Evolutionary conservation across 305 asterid genomes (phyloP).

Genomic region (Salvia sclarea): DNA sequence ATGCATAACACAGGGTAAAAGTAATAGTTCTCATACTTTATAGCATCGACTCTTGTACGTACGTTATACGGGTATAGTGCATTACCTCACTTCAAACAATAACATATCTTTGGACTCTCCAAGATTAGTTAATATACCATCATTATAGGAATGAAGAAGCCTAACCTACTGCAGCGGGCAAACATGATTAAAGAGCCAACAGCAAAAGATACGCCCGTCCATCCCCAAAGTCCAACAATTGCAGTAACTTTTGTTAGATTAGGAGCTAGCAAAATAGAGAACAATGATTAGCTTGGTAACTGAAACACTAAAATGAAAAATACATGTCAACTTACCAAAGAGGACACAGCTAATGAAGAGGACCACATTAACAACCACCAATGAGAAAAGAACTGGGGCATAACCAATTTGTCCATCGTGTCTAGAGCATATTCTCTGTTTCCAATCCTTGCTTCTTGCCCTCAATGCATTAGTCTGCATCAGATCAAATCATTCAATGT

Average conservation of each 20-base stretch:
- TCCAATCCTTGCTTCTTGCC: slow-evolving; percentile 57
- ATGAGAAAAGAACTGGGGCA: slow-evolving; percentile 80
- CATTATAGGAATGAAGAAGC: slow-evolving; percentile 26
- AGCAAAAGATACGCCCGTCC: slow-evolving; percentile 76
- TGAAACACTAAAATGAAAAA: slow-evolving; percentile 17
- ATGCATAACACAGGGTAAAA: slow-evolving; percentile 7
- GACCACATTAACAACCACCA: slow-evolving; percentile 56
- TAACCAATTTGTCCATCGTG: slow-evolving; percentile 65
- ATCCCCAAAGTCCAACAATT: slow-evolving; percentile 90
- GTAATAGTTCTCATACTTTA: background rate
- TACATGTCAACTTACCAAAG: slow-evolving; percentile 56
- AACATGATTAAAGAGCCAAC: slow-evolving; percentile 77
- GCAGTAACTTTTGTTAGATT: slow-evolving; percentile 85
- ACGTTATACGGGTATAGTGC: background rate
- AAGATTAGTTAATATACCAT: slow-evolving; percentile 17
- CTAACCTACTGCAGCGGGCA: slow-evolving; percentile 80
- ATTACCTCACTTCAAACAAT: slow-evolving; percentile 14
- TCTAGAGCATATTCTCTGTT: slow-evolving; percentile 49
- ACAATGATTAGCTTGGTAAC: slow-evolving; percentile 39
- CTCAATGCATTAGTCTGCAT: slow-evolving; percentile 70
- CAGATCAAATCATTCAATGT: slow-evolving; percentile 36
- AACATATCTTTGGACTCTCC: slow-evolving; percentile 4
- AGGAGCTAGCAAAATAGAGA: slow-evolving; percentile 64
- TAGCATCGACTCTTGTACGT: slow-evolving; percentile 4
- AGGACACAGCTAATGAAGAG: slow-evolving; percentile 76